Percentiles rank a stretch among this genome's conserved stretches.
Conservation (phyloP, 23 red algal species). For the Agarophyton chilense region DNA sequence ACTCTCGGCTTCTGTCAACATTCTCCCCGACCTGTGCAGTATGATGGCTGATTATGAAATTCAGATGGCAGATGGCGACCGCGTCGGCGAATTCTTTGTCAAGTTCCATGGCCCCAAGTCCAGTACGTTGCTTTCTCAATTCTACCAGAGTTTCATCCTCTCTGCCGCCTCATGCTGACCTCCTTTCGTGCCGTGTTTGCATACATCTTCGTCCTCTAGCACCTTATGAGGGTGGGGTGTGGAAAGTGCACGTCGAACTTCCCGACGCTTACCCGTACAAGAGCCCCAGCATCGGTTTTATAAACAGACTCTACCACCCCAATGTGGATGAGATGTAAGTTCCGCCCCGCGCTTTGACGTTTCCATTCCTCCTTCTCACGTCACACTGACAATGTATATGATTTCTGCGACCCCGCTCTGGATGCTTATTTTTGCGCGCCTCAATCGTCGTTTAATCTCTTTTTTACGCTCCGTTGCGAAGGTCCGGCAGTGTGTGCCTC, state of each 20-base stretch:
- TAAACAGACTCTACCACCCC: constrained; percentile 97
- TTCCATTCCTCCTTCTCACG: neutral
- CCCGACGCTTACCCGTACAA: constrained; percentile 99
- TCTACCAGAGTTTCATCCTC: neutral
- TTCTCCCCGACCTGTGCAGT: constrained; percentile 19
- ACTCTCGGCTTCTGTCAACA: too few species aligned
- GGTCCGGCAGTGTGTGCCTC: constrained; percentile 97
- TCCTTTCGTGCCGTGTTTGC: constrained; percentile 3
- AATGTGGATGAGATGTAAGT: constrained; percentile 98
- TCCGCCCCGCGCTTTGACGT: neutral
- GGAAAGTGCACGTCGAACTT: constrained; percentile 98
- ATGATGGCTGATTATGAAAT: constrained; percentile 99
- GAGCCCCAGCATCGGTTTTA: constrained; percentile 95
- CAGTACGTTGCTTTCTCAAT: constrained; percentile 27
- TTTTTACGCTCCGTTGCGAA: neutral
- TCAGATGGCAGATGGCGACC: constrained; percentile 94
- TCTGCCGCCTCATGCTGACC: neutral
- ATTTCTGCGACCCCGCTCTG: neutral
- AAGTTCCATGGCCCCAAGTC: constrained; percentile 97
- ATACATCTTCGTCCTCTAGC: neutral
- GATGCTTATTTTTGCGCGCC: neutral
- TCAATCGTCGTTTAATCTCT: neutral
- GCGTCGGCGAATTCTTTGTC: constrained; percentile 93
- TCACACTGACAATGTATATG: neutral
- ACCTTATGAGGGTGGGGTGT: constrained; percentile 97